A percentile compares a stretch with the other conserved stretches of the same genome.
phyloP scores from a whole-genome alignment of 257 asterid genomes.

The Salvia rosmarinus region DNA sequence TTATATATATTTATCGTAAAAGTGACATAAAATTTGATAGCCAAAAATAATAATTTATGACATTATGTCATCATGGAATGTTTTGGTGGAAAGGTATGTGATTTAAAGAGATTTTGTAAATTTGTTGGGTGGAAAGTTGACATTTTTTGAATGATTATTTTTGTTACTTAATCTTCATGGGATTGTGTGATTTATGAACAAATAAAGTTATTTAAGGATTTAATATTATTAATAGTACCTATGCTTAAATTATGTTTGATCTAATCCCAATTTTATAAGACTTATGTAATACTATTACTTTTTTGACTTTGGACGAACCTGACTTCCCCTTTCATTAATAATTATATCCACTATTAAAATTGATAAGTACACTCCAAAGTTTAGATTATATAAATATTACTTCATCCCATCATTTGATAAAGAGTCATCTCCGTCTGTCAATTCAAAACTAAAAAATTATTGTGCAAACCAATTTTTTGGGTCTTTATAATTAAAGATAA shows the following conservation, averaged over 20 bases:
- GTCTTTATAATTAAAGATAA: neutral
- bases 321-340: neutral
- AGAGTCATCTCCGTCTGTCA: constrained; percentile 4
- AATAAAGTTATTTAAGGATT: neutral
- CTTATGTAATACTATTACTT: constrained; percentile 15
- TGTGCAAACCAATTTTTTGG: neutral
- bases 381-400: neutral
- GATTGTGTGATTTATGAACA: neutral
- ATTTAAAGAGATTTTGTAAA: constrained; percentile 23
- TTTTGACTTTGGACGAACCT: constrained; percentile 18
- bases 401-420: constrained; percentile 11
- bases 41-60: no score
- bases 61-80: constrained; percentile 9
- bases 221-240: constrained; percentile 5
- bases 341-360: constrained; percentile 22
- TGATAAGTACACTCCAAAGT: neutral
- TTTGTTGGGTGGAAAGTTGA: neutral
- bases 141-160: neutral
- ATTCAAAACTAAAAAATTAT: neutral
- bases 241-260: constrained; percentile 14
- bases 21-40: no score
- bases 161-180: neutral
- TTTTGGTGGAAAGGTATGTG: neutral
- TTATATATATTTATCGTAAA: neutral
- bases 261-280: neutral